Percentiles rank a stretch among this genome's conserved stretches.
Evolutionary conservation across 1,139 yeast genomes (phyloP).

Genomic region (Yamadazyma diddensiae): DNA sequence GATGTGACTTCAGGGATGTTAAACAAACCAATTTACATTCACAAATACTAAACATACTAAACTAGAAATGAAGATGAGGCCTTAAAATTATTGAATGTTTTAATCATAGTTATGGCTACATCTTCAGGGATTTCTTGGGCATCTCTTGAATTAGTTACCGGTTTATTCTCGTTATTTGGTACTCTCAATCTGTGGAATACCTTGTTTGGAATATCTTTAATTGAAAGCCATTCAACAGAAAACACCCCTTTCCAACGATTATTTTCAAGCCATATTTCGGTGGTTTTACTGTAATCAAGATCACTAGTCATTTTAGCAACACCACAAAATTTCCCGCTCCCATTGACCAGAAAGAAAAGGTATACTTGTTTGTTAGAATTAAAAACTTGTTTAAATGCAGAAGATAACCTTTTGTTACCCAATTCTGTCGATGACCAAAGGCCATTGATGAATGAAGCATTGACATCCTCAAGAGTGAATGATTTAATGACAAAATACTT

Average conservation of each 20-base stretch:
- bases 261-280: constrained; percentile 49
- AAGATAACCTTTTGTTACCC: constrained; percentile 52
- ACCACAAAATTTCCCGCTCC: constrained; percentile 61
- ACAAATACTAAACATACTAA: not conserved
- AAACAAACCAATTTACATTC: too few relatives aligned
- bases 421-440: constrained; percentile 61
- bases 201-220: constrained; percentile 50
- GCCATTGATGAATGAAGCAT: constrained; percentile 45
- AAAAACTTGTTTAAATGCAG: constrained; percentile 15
- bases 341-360: constrained; percentile 57
- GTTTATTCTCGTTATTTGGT: constrained; percentile 46
- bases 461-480: constrained; percentile 45
- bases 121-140: constrained; percentile 51
- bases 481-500: constrained; percentile 59
- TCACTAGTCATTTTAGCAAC: constrained; percentile 53
- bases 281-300: constrained; percentile 32
- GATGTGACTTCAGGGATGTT: too few relatives aligned
- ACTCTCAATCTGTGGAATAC: constrained; percentile 43
- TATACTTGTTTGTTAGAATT: constrained; percentile 26
- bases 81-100: constrained; percentile 33
- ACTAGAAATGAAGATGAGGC: constrained; percentile 13
- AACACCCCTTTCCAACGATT: constrained; percentile 52
- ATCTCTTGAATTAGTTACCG: constrained; percentile 60
- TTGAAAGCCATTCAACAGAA: constrained; percentile 49
- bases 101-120: constrained; percentile 48